Conservation (phyloP, 2,329 filamentous ascomycete genomes). For the Epicoccum sorghinum region DNA sequence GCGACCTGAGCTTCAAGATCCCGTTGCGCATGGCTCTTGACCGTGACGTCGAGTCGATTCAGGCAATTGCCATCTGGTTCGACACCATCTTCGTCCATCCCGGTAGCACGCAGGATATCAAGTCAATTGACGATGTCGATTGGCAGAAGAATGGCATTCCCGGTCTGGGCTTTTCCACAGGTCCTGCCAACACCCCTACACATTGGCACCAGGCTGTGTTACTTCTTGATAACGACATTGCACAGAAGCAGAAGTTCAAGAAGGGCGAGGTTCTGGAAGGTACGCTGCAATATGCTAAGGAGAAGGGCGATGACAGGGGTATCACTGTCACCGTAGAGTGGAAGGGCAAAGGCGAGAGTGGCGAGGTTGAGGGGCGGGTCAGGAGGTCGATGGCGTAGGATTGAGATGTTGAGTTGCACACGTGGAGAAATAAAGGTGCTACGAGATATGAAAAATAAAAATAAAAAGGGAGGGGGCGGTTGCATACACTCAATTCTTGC, state of each 20-base stretch:
- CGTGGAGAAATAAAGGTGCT: background rate
- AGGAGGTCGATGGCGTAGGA: slow-evolving; percentile 38
- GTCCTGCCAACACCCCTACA: slow-evolving; percentile 75
- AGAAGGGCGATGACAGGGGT: slow-evolving; percentile 51
- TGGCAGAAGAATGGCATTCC: slow-evolving; percentile 64
- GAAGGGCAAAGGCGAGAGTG: slow-evolving; percentile 38
- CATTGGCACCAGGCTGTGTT: slow-evolving; percentile 91
- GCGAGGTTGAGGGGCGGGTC: slow-evolving; percentile 40
- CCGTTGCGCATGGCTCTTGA: slow-evolving; percentile 68
- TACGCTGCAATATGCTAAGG: slow-evolving; percentile 72
- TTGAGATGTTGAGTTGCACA: background rate
- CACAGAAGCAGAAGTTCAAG: slow-evolving; percentile 42
- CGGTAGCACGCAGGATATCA: slow-evolving; percentile 30
- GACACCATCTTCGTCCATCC: slow-evolving; percentile 86
- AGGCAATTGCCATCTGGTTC: slow-evolving; percentile 92
- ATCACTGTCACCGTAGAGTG: slow-evolving; percentile 50
- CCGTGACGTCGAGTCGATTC: slow-evolving; percentile 70
- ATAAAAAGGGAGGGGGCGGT: no score
- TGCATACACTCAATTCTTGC: no score
- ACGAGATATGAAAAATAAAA: background rate
- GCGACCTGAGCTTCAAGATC: slow-evolving; percentile 77
- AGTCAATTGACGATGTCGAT: slow-evolving; percentile 61
- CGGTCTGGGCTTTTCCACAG: slow-evolving; percentile 85
- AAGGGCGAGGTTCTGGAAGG: slow-evolving; percentile 73
- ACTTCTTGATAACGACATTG: slow-evolving; percentile 66